Base-by-base conservation (phyloP, 1,139 yeast genomes). In the Sugiyamaella japonica region DNA sequence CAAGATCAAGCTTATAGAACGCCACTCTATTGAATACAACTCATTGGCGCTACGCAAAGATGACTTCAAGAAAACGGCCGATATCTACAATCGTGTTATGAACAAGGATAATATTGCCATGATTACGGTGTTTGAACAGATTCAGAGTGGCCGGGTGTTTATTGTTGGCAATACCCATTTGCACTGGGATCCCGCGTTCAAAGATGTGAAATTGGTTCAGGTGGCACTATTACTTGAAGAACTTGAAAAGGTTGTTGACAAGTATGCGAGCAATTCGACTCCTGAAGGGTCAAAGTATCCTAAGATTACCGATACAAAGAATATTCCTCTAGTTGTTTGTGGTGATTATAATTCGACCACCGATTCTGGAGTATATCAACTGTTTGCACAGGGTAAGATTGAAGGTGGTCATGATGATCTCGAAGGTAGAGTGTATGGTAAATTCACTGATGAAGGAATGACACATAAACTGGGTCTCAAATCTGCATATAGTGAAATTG, bases 121-220 rank as follows among this genome's bases (percentile, higher is more conserved):
- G 56, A 81, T 89, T 52, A 76, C 87, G n/a, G 82, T 85, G 57
- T 80, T 95, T 62, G 91, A 88, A 66, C 95, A 88, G 67, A 72
- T 63, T 17, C 79, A 78, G 52, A 80, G 91, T 9, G 91, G 91
- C 9, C 89, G 86, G 68, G 79, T 81, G 60, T 73, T 93, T 50
- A 78, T 89, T 61, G 78, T 89, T 45, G 90, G 87, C 2, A 93
- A 91, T 65, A 91, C 99, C 0, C 99, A 95, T 77, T 82, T 93
- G 70, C 97, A 91, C 71, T 95, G 99, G 98, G 98, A 93, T 74
- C 99, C 99, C 8, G 90, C 89, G 48, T 89, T 84, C 69, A 89
- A 89, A 69, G 99, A 95, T 74, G 99, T 95, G 57, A 95, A 95
- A 72, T 83, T 97, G 7, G 86, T 95, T 72, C 99, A 95, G 76